Conservation (phyloP, 2,329 filamentous ascomycete species). For the Aspergillus terreus region DNA sequence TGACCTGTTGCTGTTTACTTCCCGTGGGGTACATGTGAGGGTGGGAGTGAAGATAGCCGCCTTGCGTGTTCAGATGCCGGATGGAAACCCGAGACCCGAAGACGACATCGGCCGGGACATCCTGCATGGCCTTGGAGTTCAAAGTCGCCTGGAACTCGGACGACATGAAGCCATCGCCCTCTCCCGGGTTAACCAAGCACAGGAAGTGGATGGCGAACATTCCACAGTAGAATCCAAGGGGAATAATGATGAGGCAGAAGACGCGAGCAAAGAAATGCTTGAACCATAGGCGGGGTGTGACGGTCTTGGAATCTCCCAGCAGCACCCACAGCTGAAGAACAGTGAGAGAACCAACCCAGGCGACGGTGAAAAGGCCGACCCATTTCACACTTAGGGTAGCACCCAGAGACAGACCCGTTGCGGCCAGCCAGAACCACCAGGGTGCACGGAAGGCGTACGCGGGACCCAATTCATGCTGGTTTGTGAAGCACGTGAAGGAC, state of each 20-base stretch:
- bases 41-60: slow-evolving; percentile 95
- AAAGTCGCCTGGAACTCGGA: slow-evolving; percentile 97
- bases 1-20: slow-evolving; percentile 98
- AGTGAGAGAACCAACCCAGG: slow-evolving; percentile 92
- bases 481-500: slow-evolving; percentile 87
- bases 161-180: slow-evolving; percentile 99
- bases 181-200: slow-evolving; percentile 88
- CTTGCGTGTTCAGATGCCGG: slow-evolving; percentile 94
- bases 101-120: slow-evolving; percentile 86
- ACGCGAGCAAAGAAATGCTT: slow-evolving; percentile 91
- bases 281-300: slow-evolving; percentile 78
- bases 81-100: slow-evolving; percentile 82
- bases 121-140: slow-evolving; percentile 94
- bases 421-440: slow-evolving; percentile 97
- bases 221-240: slow-evolving; percentile 83
- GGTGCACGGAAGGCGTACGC: slow-evolving; percentile 78
- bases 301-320: slow-evolving; percentile 81
- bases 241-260: slow-evolving; percentile 90
- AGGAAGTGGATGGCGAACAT: slow-evolving; percentile 98
- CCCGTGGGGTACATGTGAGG: slow-evolving; percentile 95
- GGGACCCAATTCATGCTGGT: slow-evolving; percentile 92
- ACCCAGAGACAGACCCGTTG: slow-evolving; percentile 82
- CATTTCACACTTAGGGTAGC: slow-evolving; percentile 96
- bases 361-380: slow-evolving; percentile 98
- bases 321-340: slow-evolving; percentile 91